Evolutionary conservation across 176 grass and related monocot genomes (phyloP), one percentile per base, ranked within the genome.

Genomic region (Carex littledalei): DNA sequence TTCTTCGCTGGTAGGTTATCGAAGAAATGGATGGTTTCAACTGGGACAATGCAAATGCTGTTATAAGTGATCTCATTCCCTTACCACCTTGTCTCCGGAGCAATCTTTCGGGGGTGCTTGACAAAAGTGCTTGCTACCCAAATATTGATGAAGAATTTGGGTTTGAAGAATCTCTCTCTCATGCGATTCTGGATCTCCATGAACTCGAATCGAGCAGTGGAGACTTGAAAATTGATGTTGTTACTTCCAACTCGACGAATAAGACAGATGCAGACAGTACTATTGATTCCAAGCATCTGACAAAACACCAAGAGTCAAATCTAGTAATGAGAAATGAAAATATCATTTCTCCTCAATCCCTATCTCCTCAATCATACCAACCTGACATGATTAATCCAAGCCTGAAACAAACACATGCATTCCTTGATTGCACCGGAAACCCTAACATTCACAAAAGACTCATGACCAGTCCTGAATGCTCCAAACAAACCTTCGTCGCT

Each of bases 161-260:
- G 56, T 84, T 94, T 2, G 89, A 89, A 52, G 89, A 94, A 87
- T 87, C 92, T 6, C 89, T 94, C 21, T 73, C 89, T 2, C 86
- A 87, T 53, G 89, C 92, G 47, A 91, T 91, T n/a, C 71, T 89
- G 3, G 87, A 91, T 39, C 22, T 63, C 14, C 50, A 81, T 21
- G 18, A 81, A 63, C 29, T 81, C 5, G 34, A 81, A 81, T 17
- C 47, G 16, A 60, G 78, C 20, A 59, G 62, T 3, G 16, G 31
- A 39, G 15, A 71, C 68, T 31, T 35, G 65, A 67, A 67, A 35
- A 67, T 67, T 67, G 65, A 77, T 77, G 72, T 4, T 6, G 41
- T 77, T 10, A 71, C 67, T 18, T 71, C 16, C 67, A 20, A 7
- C 20, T 71, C 17, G 31, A 43, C 2, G 16, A 71, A 39, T 43